Evolutionary conservation across 768 basidiomycete species (phyloP), one percentile per base, ranked within the genome.

Genomic region (Asterophora lycoperdoides): DNA sequence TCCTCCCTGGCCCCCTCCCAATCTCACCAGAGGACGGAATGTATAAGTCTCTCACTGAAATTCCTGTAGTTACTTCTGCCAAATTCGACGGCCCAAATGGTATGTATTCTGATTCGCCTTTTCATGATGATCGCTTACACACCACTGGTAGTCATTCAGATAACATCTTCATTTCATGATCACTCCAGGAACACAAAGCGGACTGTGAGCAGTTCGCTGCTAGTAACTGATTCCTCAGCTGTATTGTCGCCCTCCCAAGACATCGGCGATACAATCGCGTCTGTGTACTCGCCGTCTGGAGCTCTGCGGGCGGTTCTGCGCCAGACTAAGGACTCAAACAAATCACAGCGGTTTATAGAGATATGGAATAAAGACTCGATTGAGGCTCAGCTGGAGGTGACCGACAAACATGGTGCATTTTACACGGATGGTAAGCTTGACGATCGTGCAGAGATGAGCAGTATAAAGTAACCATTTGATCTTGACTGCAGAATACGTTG

Each of bases 361-460:
- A 64, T 87, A 11, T 86, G 83, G 81, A 56, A 62, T 0, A 70
- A 68, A 0, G 66, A 71, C 23, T 54, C 61, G 8, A 60, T 82
- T 1, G 72, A 77, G 42, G 68, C 65, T 0, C 75, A 73, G 0
- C 56, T 76, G 26, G 80, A 86, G 30, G 82, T 86, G 14, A 78
- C 81, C 1, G 74, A 79, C 20, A 56, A 58, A 4, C 83, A 86
- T 49, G 79, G 75, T 0, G 69, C 73, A 8, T 86, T 84, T 54
- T 83, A 83, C 55, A 67, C 75, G 4, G 84, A 88, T 54, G 82
- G 85, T 82, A 51, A 49, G 61, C 50, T 2, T 20, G 20, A 28
- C 20, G 18, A 19, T 9, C 20, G 19, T 17, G 9, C 1, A 29
- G 2, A 9, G 2, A 9, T 20, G n/a, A 23, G 19, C 28, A 14